These are phyloP conservation scores for Catunica adiposa DNA, from an alignment of 2,329 filamentous ascomycete genomes.

Conservation along the genomic window DNA sequence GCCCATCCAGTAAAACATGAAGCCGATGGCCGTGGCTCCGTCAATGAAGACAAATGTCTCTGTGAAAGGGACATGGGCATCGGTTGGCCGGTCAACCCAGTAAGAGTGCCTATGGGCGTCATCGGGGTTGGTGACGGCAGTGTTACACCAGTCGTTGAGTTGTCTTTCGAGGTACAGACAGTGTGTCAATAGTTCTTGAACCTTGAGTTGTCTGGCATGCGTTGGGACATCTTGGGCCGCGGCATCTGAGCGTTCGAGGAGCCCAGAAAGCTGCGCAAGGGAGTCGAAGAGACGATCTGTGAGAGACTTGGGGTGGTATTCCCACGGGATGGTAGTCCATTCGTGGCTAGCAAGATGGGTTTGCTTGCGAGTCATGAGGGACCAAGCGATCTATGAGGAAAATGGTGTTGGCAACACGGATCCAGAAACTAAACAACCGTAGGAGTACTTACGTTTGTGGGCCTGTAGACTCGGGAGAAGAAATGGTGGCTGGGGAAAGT, in stretches of 20 bases:
- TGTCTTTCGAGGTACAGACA: conserved; percentile 32
- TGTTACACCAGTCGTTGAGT: conserved; percentile 31
- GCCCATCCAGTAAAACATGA: conserved; percentile 38
- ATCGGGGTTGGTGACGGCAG: conserved; percentile 19
- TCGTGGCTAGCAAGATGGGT: conserved; percentile 35
- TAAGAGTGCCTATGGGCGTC: conserved; percentile 18
- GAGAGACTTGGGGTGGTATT: conserved; percentile 31
- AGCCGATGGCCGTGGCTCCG: conserved; percentile 27
- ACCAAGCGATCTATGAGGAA: conserved; percentile 26
- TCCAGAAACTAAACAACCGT: background rate
- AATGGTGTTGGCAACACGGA: background rate
- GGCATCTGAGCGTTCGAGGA: conserved; percentile 30
- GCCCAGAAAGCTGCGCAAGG: conserved; percentile 29
- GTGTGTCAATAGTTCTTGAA: conserved; percentile 31
- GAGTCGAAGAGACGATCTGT: conserved; percentile 38
- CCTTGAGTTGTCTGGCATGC: conserved; percentile 26
- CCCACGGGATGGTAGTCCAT: conserved; percentile 37
- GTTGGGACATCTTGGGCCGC: conserved; percentile 26
- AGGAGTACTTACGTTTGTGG: conserved; percentile 29
- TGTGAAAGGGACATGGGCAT: conserved; percentile 26
- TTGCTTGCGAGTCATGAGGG: conserved; percentile 32
- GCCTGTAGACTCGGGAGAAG: conserved; percentile 38
- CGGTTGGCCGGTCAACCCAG: conserved; percentile 19
- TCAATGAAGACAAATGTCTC: conserved; percentile 30
- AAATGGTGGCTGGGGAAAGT: conserved; percentile 41